Conservation (phyloP, 1,284 basidiomycete genomes). For the Xanthoconium separans region DNA sequence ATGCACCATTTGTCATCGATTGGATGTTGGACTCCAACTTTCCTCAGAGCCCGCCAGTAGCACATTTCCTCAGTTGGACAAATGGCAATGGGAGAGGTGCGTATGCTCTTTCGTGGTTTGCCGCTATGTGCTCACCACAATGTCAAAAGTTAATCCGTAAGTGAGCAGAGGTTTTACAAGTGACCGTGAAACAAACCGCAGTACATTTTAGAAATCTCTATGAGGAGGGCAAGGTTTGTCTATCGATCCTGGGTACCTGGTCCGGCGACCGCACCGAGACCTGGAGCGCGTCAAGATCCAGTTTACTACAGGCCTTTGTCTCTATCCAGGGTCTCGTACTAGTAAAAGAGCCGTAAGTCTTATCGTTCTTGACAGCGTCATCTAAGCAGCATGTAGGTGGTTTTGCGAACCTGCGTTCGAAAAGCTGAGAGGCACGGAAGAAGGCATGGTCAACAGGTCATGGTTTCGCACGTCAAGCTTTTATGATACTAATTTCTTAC, state of each 20-base stretch:
- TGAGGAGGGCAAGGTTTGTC: constrained; percentile 93
- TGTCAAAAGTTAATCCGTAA: constrained; percentile 66
- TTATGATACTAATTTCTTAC: constrained; percentile 7
- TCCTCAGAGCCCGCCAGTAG: constrained; percentile 82
- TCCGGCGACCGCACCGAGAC: constrained; percentile 83
- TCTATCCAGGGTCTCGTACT: constrained; percentile 93
- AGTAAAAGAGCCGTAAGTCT: constrained; percentile 82
- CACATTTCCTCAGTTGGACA: constrained; percentile 93
- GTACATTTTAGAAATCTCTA: constrained; percentile 71
- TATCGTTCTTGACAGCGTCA: neutral
- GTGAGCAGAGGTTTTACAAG: constrained; percentile 24
- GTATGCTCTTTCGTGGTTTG: constrained; percentile 20
- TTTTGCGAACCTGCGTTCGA: constrained; percentile 92
- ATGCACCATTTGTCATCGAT: constrained; percentile 94
- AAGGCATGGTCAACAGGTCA: constrained; percentile 82
- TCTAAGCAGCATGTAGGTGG: constrained; percentile 50
- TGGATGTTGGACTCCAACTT: constrained; percentile 89
- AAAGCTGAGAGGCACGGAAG: constrained; percentile 85
- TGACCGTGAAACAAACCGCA: neutral
- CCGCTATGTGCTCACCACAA: constrained; percentile 11
- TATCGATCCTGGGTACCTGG: constrained; percentile 93
- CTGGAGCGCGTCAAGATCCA: constrained; percentile 80
- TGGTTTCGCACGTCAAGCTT: constrained; percentile 2
- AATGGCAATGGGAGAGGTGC: constrained; percentile 87
- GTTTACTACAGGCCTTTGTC: constrained; percentile 88